A percentile compares a stretch with the other conserved stretches of the same genome.
These are phyloP conservation scores for Populus tremula DNA, from an alignment of 345 rosid genomes.

Conservation along the genomic window DNA sequence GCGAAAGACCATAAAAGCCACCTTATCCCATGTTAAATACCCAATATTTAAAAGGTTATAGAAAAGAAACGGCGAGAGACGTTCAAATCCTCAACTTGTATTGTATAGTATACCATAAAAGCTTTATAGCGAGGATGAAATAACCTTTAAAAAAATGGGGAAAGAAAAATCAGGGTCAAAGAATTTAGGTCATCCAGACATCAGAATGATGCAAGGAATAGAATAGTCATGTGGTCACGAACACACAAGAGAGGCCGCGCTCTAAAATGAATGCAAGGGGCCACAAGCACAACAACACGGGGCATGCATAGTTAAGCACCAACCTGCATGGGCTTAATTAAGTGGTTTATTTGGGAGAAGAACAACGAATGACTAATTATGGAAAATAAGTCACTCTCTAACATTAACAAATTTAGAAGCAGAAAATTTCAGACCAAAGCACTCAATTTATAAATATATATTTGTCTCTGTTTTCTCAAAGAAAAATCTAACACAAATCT, in stretches of 20 bases:
- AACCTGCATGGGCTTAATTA: not conserved
- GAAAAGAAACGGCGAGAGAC: not conserved
- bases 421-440: not conserved
- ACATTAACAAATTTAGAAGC: not conserved
- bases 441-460: too few species aligned
- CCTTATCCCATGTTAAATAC: constrained; percentile 1
- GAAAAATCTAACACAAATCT: not conserved
- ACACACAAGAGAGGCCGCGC: constrained; percentile 1
- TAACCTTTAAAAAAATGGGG: not conserved
- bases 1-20: not conserved
- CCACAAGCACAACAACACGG: not conserved
- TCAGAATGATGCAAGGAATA: not conserved
- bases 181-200: constrained; percentile 1
- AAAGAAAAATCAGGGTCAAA: not conserved
- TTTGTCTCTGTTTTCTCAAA: not conserved
- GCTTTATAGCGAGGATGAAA: not conserved
- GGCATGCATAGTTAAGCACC: not conserved
- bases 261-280: not conserved
- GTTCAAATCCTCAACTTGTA: not conserved
- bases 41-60: not conserved
- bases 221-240: constrained; percentile 1
- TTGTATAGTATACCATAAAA: not conserved
- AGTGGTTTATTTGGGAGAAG: not conserved
- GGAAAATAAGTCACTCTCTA: not conserved
- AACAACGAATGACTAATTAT: not conserved